Conservation (phyloP, 225 moss, liverwort and hornwort genomes). For the Pseudoscleropodium purum region DNA sequence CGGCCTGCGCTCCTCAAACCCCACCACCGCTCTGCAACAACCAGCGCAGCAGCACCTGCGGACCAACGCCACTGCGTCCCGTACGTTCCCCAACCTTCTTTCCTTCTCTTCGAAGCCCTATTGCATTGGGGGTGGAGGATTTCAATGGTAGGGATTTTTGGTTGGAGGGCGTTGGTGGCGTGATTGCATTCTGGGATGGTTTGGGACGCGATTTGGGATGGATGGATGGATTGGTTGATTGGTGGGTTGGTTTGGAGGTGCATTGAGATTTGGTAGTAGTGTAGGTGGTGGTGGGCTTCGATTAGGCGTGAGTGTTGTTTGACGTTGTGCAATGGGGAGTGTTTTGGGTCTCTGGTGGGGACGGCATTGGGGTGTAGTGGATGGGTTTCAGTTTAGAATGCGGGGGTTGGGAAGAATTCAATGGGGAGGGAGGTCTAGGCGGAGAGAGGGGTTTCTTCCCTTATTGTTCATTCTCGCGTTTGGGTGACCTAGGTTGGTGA, state of each 20-base stretch:
- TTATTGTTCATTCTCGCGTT: background rate
- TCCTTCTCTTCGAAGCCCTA: background rate
- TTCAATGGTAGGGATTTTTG: background rate
- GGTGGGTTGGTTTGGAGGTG: background rate
- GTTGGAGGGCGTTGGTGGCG: background rate
- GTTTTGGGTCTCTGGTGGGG: background rate
- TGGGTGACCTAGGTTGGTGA: background rate
- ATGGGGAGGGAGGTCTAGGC: background rate
- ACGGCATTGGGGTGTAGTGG: background rate
- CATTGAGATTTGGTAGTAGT: background rate
- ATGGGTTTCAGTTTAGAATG: background rate
- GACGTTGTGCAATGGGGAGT: background rate
- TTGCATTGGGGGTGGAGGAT: background rate
- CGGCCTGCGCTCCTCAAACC: constrained; percentile 16
- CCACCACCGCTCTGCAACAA: background rate
- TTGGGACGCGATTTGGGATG: background rate
- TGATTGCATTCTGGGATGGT: background rate
- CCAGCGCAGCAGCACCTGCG: background rate
- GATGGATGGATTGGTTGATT: background rate
- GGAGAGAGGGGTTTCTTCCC: background rate
- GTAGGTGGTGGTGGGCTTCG: background rate
- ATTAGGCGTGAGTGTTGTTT: background rate
- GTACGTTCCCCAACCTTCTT: background rate
- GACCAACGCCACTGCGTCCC: background rate
- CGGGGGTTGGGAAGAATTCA: background rate